Conservation (phyloP, 1,139 yeast species). For the Suhomyces atakaporum region DNA sequence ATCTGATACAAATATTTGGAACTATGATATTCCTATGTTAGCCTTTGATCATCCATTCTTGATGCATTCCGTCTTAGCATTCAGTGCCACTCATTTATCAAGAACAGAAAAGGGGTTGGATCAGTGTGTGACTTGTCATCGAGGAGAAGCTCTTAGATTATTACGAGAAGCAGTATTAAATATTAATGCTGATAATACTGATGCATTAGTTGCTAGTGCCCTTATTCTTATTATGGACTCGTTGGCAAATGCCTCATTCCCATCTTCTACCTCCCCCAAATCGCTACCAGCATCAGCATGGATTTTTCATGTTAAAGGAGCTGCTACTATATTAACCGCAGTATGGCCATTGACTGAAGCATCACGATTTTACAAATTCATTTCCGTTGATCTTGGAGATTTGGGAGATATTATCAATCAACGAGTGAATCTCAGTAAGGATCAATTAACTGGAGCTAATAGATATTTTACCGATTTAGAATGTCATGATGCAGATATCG, state of each 20-base stretch:
- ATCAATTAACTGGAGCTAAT: slow-evolving; percentile 21
- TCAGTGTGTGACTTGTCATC: slow-evolving; percentile 80
- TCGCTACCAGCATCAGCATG: slow-evolving; percentile 90
- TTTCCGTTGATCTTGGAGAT: slow-evolving; percentile 79
- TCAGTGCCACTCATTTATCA: slow-evolving; percentile 88
- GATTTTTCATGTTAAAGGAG: slow-evolving; percentile 96
- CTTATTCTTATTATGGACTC: slow-evolving; percentile 89
- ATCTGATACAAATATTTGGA: slow-evolving; percentile 85
- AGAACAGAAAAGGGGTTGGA: slow-evolving; percentile 76
- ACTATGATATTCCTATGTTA: slow-evolving; percentile 78
- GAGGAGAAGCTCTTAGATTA: slow-evolving; percentile 82
- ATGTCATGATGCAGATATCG: slow-evolving; percentile 84
- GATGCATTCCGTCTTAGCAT: slow-evolving; percentile 89
- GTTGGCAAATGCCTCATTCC: slow-evolving; percentile 85
- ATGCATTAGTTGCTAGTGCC: slow-evolving; percentile 91
- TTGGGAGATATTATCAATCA: slow-evolving; percentile 76
- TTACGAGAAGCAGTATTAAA: slow-evolving; percentile 83
- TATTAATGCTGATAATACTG: slow-evolving; percentile 82
- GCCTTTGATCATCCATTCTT: slow-evolving; percentile 88
- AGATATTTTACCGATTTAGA: slow-evolving; percentile 59
- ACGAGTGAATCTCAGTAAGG: slow-evolving; percentile 27
- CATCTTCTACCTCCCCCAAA: slow-evolving; percentile 59
- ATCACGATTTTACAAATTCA: slow-evolving; percentile 71
- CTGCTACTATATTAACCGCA: slow-evolving; percentile 91
- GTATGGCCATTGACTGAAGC: slow-evolving; percentile 90